These are phyloP conservation scores for Crithidia sp. DNA, from an alignment of 208 protist species.

Conservation along the genomic window DNA sequence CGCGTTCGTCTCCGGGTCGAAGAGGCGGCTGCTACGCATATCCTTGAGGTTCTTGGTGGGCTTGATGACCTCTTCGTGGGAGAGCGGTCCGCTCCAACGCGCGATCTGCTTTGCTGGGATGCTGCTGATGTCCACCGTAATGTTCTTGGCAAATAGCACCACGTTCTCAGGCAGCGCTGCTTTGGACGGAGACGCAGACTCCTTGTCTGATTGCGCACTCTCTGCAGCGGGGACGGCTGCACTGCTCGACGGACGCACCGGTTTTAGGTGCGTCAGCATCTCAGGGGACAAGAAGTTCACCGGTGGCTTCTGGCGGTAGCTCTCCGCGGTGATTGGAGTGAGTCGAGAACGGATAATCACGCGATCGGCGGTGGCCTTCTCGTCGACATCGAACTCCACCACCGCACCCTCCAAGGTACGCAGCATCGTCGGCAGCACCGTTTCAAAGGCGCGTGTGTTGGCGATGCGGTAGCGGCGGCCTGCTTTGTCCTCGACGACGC, in stretches of 20 bases:
- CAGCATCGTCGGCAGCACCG: constrained; percentile 76
- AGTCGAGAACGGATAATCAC: constrained; percentile 78
- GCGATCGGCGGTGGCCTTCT: constrained; percentile 41
- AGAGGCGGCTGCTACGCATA: constrained; percentile 71
- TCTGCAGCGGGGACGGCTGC: not conserved
- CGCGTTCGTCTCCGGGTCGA: constrained; percentile 68
- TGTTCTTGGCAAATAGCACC: constrained; percentile 60
- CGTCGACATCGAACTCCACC: constrained; percentile 60
- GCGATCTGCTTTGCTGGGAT: constrained; percentile 58
- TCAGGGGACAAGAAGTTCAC: constrained; percentile 62
- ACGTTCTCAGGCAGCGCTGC: not conserved
- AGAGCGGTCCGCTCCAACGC: constrained; percentile 54
- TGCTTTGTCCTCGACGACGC: constrained; percentile 66
- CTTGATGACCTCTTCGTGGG: constrained; percentile 52
- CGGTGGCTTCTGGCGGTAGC: constrained; percentile 63
- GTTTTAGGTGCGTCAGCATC: constrained; percentile 20
- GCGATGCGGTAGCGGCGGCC: constrained; percentile 62
- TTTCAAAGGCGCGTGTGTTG: constrained; percentile 87
- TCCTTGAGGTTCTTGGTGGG: constrained; percentile 79
- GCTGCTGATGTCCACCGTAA: constrained; percentile 68
- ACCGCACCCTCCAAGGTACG: constrained; percentile 63
- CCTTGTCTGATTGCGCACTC: not conserved
- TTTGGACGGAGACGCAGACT: not conserved
- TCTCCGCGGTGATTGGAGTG: constrained; percentile 64
- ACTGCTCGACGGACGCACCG: not conserved